phyloP scores from a whole-genome alignment of 2,329 filamentous ascomycete genomes.

The Magnaporthales sp. region DNA sequence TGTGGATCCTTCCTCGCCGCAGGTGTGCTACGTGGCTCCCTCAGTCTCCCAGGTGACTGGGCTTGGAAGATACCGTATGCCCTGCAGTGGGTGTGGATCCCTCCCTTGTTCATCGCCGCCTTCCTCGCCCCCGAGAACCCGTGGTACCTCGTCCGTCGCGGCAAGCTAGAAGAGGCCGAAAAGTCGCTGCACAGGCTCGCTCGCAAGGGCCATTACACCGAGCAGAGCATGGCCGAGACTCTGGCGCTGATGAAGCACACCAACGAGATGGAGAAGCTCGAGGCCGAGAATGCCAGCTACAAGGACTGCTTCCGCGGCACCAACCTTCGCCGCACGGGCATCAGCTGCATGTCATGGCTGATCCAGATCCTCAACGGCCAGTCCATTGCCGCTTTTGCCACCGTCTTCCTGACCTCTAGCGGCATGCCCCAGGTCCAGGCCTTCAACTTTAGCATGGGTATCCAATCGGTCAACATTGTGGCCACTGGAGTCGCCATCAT shows the following conservation, averaged over 20 bases:
- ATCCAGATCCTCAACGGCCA: slow-evolving; percentile 58
- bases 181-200: slow-evolving; percentile 33
- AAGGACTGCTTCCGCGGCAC: slow-evolving; percentile 39
- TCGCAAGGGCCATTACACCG: slow-evolving; percentile 25
- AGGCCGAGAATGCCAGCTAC: slow-evolving; percentile 38
- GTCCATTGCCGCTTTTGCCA: slow-evolving; percentile 51
- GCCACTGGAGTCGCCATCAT: slow-evolving; percentile 47
- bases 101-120: slow-evolving; percentile 33
- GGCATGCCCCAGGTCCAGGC: slow-evolving; percentile 35
- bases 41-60: slow-evolving; percentile 32
- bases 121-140: slow-evolving; percentile 40
- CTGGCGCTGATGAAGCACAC: slow-evolving; percentile 50
- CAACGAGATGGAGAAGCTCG: slow-evolving; percentile 44
- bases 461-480: slow-evolving; percentile 39
- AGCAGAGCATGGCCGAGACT: slow-evolving; percentile 35
- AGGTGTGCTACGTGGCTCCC: slow-evolving; percentile 33
- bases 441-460: slow-evolving; percentile 47
- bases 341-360: slow-evolving; percentile 51
- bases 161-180: slow-evolving; percentile 30
- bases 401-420: slow-evolving; percentile 51
- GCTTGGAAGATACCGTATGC: slow-evolving; percentile 40
- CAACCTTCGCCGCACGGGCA: slow-evolving; percentile 44
- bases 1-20: slow-evolving; percentile 50
- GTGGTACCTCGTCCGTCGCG: slow-evolving; percentile 39
- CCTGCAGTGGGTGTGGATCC: slow-evolving; percentile 41